Percentiles rank a stretch among this genome's conserved stretches.
Evolutionary conservation across 345 rosid genomes (phyloP).

Genomic region (Corymbia maculata): DNA sequence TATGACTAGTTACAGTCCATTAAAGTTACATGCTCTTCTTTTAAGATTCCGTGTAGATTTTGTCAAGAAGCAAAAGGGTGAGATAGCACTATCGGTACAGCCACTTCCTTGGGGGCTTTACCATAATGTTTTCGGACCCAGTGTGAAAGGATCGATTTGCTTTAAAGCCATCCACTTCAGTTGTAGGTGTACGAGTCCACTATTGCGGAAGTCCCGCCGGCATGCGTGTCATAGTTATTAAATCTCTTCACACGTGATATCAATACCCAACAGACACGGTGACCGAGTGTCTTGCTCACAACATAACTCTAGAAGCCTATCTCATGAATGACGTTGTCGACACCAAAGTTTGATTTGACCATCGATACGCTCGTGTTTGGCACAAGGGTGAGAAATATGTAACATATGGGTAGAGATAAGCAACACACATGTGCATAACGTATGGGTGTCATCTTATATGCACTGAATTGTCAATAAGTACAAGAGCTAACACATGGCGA

Average conservation of each 20-base stretch:
- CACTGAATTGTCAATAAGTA: background rate
- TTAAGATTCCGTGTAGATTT: background rate
- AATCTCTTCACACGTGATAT: background rate
- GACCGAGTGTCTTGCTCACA: accelerated
- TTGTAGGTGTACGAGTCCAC: background rate
- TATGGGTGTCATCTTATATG: background rate
- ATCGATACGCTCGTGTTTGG: background rate
- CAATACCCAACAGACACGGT: background rate
- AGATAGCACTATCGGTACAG: background rate
- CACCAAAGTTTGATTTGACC: background rate
- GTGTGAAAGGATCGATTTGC: background rate
- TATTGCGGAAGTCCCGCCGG: background rate
- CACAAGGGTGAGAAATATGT: background rate
- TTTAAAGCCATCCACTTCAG: background rate
- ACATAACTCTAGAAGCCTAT: background rate
- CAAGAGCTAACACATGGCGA: background rate
- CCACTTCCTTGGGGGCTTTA: background rate
- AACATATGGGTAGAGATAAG: background rate
- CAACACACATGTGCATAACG: background rate
- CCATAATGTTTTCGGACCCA: background rate
- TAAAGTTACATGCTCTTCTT: background rate
- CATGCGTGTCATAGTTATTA: background rate
- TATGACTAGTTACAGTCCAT: background rate
- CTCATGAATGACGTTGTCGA: background rate
- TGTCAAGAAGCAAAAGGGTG: background rate